Evolutionary conservation across 768 basidiomycete genomes (phyloP), one percentile per base, ranked within the genome.

Genomic region (Gyrodon lividus): DNA sequence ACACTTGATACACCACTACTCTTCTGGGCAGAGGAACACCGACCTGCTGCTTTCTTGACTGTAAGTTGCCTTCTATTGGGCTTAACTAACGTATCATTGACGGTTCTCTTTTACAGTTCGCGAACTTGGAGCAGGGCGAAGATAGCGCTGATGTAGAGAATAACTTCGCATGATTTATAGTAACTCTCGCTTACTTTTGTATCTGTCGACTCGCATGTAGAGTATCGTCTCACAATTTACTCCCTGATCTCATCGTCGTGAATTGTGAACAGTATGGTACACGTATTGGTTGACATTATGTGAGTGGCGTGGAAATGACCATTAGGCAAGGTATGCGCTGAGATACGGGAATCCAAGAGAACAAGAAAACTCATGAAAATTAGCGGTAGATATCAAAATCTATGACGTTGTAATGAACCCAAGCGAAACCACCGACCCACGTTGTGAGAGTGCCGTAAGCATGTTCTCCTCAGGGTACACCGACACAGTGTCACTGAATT

Each of bases 111-210:
- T 2, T 28, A 42, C 62, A 93, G 87, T 98, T 98, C 60, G 92
- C 94, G 24, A 90, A 81, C 64, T 75, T 98, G 59, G 94, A 96
- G 64, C 82, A 82, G 56, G 90, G 89, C 6, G 94, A 97, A 44
- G 93, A 96, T 63, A 91, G 89, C 49, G 94, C 94, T 22, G 94
- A 98, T 68, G 91, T 97, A 8, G 94, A 98, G 74, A 93, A 98
- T 68, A 89, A 85, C 69, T 89, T 98, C 71, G 88, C 88, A 55
- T 97, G 77, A 80, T 67, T 37, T 64, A 55, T 53, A 52, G 38
- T 47, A 57, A 39, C 54, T 38, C 19, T 39, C 45, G 31, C 35
- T 31, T n/a, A n/a, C n/a, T 54, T 38, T 45, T 41, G 28, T 33
- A 22, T 22, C 4, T 14, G 30, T 48, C 46, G 19, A 22, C 34